Evolutionary conservation across 2,329 filamentous ascomycete genomes (phyloP).

Genomic region (Whalleya microplaca): DNA sequence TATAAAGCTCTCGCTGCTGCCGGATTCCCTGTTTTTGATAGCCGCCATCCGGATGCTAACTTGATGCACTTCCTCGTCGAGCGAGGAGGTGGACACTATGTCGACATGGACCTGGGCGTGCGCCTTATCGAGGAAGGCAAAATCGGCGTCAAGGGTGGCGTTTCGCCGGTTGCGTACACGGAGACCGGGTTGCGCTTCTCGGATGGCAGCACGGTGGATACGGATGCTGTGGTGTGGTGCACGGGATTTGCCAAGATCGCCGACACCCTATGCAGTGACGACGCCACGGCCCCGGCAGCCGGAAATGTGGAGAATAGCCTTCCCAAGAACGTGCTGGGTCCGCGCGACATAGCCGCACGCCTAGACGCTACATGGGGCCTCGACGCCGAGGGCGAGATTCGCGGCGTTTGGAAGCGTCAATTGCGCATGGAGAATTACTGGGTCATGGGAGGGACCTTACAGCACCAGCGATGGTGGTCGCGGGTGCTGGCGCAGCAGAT

Average conservation of each 20-base stretch:
- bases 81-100: conserved; percentile 44
- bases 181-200: conserved; percentile 37
- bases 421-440: conserved; percentile 40
- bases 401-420: conserved; percentile 45
- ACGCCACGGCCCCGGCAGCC: not conserved
- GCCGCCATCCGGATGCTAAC: conserved; percentile 27
- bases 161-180: conserved; percentile 39
- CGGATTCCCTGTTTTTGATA: conserved; percentile 44
- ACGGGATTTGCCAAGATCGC: conserved; percentile 38
- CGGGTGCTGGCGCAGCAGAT: conserved; percentile 48
- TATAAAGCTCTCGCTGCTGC: conserved; percentile 38
- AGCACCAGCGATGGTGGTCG: conserved; percentile 41
- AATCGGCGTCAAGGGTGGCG: conserved; percentile 35
- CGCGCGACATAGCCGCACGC: conserved; percentile 32
- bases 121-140: conserved; percentile 38
- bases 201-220: conserved; percentile 39
- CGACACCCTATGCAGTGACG: too few relatives aligned
- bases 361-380: conserved; percentile 47
- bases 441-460: conserved; percentile 39
- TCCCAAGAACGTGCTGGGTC: conserved; percentile 25
- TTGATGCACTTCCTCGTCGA: conserved; percentile 42
- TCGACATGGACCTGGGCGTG: conserved; percentile 43
- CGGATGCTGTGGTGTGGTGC: conserved; percentile 46
- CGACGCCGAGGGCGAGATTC: conserved; percentile 47
- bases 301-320: not conserved